phyloP scores from a whole-genome alignment of 1,284 basidiomycete genomes.

The Tilletia caries region DNA sequence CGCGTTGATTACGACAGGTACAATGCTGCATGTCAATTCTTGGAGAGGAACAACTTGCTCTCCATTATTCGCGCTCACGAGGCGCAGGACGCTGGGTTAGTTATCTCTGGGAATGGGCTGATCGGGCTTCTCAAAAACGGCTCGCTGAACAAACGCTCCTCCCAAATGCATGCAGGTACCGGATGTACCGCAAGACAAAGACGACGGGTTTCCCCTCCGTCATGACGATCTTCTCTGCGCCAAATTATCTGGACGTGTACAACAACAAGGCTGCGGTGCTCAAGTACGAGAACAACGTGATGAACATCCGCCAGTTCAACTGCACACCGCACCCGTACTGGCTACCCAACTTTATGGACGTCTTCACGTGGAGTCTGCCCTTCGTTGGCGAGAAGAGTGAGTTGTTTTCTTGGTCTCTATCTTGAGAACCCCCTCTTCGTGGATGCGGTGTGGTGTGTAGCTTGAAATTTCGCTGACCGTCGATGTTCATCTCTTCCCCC shows the following conservation, averaged over 20 bases:
- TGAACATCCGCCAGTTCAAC: slow-evolving; percentile 93
- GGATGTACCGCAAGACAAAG: slow-evolving; percentile 95
- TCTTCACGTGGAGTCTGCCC: slow-evolving; percentile 96
- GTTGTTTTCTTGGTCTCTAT: slow-evolving; percentile 31
- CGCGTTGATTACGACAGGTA: too few relatives aligned
- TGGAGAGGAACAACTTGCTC: slow-evolving; percentile 88
- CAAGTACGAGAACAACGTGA: slow-evolving; percentile 93
- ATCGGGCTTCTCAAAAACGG: not conserved
- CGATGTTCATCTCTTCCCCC: too few relatives aligned
- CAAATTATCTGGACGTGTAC: slow-evolving; percentile 93
- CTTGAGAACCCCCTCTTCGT: too few relatives aligned
- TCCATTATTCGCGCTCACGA: slow-evolving; percentile 93
- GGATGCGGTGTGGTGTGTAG: too few relatives aligned
- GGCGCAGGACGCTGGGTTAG: slow-evolving; percentile 81
- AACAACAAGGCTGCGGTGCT: slow-evolving; percentile 95
- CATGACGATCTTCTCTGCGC: slow-evolving; percentile 91
- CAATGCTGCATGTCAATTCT: slow-evolving; percentile 85
- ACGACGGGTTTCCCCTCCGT: slow-evolving; percentile 85
- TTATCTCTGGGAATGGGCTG: not conserved
- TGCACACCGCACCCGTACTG: slow-evolving; percentile 92
- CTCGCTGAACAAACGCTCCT: too few relatives aligned
- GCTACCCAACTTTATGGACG: slow-evolving; percentile 99
- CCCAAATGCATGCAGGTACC: slow-evolving; percentile 58
- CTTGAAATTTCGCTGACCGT: too few relatives aligned
- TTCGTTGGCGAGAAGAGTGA: slow-evolving; percentile 96